Base-by-base conservation (phyloP, 192 early-diverging fungal genomes). In the Mortierella antarctica region DNA sequence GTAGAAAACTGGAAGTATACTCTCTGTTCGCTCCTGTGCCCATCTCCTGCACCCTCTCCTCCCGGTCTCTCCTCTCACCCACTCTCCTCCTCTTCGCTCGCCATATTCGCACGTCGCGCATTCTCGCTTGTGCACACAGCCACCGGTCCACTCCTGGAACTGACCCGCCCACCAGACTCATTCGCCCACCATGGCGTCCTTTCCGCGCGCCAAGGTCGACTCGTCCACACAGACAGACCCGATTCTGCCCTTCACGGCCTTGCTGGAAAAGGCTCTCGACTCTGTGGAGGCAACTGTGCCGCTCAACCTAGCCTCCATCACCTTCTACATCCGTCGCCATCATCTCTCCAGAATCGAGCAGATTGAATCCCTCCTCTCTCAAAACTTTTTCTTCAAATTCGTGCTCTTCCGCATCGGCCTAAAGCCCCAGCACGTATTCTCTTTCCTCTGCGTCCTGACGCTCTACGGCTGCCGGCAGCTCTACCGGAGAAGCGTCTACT, bases 241-340 rank as follows among this genome's bases (percentile, higher is more conserved):
- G 14, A 71, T 71, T n/a, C 56, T 73, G n/a, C 74, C 84, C 39
- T 74, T 82, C 49, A 85, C 84, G 4, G 70, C 80, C 48, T 46
- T 69, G 21, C 55, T 85, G 10, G 84, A 85, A 58, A 50, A 65
- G 1, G 21, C 73, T 4, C 63, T 85, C 2, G 68, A 68, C 71
- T 44, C 66, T 11, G 52, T 85, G 11, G 84, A 85, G 58, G 67
- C 71, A 23, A 79, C 63, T 17, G 74, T 81, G 21, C 84, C 84
- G 20, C 56, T 85, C 14, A 85, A 85, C 68, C 74, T 85, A 17
- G 68, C 80, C n/a, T 82, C 79, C 55, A 54, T 85, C 47, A 85
- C 84, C 20, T 71, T 82, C 55, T 73, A 78, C 61, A 68, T 82
- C 60, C 70, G 84, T 45, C 79, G 81, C 57, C 76, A 82, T 42